Conservation (phyloP, 352 stramenopile species). For the Phytophthora citricola region DNA sequence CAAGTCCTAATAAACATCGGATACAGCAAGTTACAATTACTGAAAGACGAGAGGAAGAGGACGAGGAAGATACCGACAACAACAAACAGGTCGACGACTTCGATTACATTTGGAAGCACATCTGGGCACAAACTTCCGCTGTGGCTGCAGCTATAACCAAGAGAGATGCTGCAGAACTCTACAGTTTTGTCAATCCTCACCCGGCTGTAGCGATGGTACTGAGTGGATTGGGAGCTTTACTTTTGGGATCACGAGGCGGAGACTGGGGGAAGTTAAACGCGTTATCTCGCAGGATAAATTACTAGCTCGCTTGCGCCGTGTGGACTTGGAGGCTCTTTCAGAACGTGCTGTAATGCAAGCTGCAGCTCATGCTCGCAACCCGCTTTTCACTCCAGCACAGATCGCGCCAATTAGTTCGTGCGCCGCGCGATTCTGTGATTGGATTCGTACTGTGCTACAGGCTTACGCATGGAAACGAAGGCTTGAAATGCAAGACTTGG, state of each 20-base stretch:
- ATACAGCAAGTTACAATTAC: conserved; percentile 24
- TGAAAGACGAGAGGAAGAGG: conserved; percentile 32
- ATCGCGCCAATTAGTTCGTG: conserved; percentile 87
- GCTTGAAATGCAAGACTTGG: conserved; percentile 42
- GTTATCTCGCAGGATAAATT: conserved; percentile 75
- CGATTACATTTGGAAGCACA: conserved; percentile 42
- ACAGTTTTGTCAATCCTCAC: conserved; percentile 83
- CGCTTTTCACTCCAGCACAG: conserved; percentile 64
- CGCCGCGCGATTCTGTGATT: conserved; percentile 91
- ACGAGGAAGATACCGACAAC: conserved; percentile 10
- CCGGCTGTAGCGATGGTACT: conserved; percentile 82
- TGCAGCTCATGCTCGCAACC: conserved; percentile 65
- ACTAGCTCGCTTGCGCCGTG: conserved; percentile 47
- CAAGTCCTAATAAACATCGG: conserved; percentile 11
- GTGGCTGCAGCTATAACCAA: conserved; percentile 53
- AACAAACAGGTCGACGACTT: neutral
- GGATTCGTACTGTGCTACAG: conserved; percentile 71
- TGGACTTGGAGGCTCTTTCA: conserved; percentile 51
- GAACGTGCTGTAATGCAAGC: conserved; percentile 42
- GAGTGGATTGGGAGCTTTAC: conserved; percentile 58
- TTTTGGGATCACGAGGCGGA: conserved; percentile 48
- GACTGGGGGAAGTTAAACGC: conserved; percentile 61
- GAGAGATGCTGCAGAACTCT: conserved; percentile 77
- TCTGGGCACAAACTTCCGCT: conserved; percentile 44
- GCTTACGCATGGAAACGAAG: conserved; percentile 71